A percentile compares a stretch with the other conserved stretches of the same genome.
Conservation (phyloP, 805 yeast genomes). For the Pichia ethanolica region DNA sequence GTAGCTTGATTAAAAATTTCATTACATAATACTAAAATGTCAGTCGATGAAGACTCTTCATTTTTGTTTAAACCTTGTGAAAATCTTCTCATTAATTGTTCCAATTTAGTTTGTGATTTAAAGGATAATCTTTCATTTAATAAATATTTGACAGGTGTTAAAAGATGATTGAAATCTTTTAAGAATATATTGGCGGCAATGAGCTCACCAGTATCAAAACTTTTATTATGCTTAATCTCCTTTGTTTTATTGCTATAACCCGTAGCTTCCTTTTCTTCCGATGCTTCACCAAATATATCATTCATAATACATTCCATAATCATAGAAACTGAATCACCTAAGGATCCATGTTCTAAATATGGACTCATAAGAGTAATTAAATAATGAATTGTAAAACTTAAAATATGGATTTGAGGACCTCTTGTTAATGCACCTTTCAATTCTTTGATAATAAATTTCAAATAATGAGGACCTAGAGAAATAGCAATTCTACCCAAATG, state of each 20-base stretch:
- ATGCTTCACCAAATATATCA: conserved; percentile 85
- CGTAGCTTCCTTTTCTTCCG: conserved; percentile 91
- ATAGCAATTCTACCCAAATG: conserved; percentile 58
- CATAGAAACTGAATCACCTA: conserved; percentile 55
- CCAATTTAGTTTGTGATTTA: conserved; percentile 66
- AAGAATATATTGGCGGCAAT: conserved; percentile 59
- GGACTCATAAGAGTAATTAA: conserved; percentile 46
- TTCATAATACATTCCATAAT: conserved; percentile 78
- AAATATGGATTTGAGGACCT: conserved; percentile 90
- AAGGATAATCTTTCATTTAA: conserved; percentile 56
- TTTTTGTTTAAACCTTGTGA: conserved; percentile 76
- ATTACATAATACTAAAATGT: conserved; percentile 62
- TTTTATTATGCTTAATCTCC: conserved; percentile 84
- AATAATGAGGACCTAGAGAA: conserved; percentile 64
- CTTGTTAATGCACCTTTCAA: conserved; percentile 69
- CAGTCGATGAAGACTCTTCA: conserved; percentile 45
- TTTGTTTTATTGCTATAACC: conserved; percentile 80
- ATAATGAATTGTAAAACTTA: conserved; percentile 80
- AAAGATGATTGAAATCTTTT: conserved; percentile 44
- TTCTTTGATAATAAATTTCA: conserved; percentile 71
- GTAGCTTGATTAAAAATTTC: conserved; percentile 58
- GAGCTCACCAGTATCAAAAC: conserved; percentile 81
- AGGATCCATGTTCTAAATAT: conserved; percentile 54
- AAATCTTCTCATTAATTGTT: conserved; percentile 69
- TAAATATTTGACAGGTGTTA: conserved; percentile 63